A percentile compares a stretch with the other conserved stretches of the same genome.
phyloP scores from a whole-genome alignment of 768 basidiomycete species.

The Boletales sp. region DNA sequence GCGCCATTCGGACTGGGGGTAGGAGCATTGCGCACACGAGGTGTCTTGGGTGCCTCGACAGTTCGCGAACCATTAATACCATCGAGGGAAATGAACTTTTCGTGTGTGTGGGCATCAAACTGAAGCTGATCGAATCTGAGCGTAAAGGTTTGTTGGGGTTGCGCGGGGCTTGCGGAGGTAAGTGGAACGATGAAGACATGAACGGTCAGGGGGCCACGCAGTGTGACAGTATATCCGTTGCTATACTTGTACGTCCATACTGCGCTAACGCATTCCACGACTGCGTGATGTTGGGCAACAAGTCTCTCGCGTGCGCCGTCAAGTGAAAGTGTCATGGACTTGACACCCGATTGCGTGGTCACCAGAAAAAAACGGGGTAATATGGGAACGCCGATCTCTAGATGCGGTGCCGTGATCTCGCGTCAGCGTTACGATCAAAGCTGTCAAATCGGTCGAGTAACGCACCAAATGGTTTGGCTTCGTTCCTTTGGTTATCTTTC shows the following conservation, averaged over 20 bases:
- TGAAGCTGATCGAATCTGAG: slow-evolving; percentile 71
- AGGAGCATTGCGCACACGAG: slow-evolving; percentile 30
- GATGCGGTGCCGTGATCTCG: slow-evolving; percentile 10
- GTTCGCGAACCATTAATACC: slow-evolving; percentile 50
- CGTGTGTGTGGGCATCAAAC: slow-evolving; percentile 71
- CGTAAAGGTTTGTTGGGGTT: slow-evolving; percentile 24
- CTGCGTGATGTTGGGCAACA: slow-evolving; percentile 40
- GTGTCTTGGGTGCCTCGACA: slow-evolving; percentile 40
- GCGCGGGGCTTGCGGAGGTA: slow-evolving; percentile 5
- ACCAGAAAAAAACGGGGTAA: slow-evolving; percentile 83
- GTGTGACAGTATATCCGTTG: slow-evolving; percentile 75
- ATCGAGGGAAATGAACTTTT: slow-evolving; percentile 71
- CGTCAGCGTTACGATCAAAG: slow-evolving; percentile 1
- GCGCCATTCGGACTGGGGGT: slow-evolving; percentile 33
- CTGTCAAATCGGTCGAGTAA: slow-evolving; percentile 1
- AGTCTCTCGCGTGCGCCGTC: slow-evolving; percentile 73
- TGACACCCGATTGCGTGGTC: slow-evolving; percentile 80
- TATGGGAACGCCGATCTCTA: slow-evolving; percentile 79
- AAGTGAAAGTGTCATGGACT: slow-evolving; percentile 75
- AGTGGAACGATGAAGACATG: slow-evolving; percentile 45
- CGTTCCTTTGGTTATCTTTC: slow-evolving; percentile 76
- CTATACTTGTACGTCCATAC: slow-evolving; percentile 80
- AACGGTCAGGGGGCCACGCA: slow-evolving; percentile 70
- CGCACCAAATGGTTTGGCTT: slow-evolving; percentile 83
- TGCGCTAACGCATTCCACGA: slow-evolving; percentile 70